A percentile compares a stretch with the other conserved stretches of the same genome.
Conservation (phyloP, 1,284 basidiomycete species). For the Crepidotus sp. region DNA sequence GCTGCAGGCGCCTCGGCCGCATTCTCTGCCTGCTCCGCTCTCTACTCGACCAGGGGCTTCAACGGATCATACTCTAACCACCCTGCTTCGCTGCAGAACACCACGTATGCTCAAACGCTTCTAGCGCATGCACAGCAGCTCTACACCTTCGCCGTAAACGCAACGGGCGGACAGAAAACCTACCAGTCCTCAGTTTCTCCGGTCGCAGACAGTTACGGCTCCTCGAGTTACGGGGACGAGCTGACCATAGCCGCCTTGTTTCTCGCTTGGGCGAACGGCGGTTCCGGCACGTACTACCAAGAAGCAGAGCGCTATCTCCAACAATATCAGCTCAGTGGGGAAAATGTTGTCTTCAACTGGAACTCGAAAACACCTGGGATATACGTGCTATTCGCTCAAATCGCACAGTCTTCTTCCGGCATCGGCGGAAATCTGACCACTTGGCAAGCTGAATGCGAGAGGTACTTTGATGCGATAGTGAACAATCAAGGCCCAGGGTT, state of each 20-base stretch:
- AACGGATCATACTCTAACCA: constrained; percentile 44
- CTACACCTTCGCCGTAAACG: constrained; percentile 64
- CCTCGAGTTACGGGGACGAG: constrained; percentile 64
- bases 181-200: constrained; percentile 64
- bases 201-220: constrained; percentile 60
- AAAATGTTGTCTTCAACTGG: constrained; percentile 78
- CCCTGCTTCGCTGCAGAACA: constrained; percentile 57
- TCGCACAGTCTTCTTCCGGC: constrained; percentile 43
- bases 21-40: constrained; percentile 75
- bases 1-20: constrained; percentile 78
- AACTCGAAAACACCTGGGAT: constrained; percentile 74
- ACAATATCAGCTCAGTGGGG: constrained; percentile 45
- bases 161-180: constrained; percentile 43
- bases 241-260: constrained; percentile 68
- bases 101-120: constrained; percentile 62
- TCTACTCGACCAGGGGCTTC: constrained; percentile 59
- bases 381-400: constrained; percentile 64
- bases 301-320: constrained; percentile 61
- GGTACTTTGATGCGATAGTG: constrained; percentile 69
- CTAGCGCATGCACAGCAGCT: constrained; percentile 67
- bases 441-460: constrained; percentile 70
- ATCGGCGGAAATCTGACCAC: constrained; percentile 46
- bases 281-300: constrained; percentile 50
- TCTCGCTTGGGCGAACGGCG: constrained; percentile 58
- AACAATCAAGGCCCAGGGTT: constrained; percentile 40